Evolutionary conservation across 164 flowering plant genomes (phyloP).

Genomic region (Stephania japonica): DNA sequence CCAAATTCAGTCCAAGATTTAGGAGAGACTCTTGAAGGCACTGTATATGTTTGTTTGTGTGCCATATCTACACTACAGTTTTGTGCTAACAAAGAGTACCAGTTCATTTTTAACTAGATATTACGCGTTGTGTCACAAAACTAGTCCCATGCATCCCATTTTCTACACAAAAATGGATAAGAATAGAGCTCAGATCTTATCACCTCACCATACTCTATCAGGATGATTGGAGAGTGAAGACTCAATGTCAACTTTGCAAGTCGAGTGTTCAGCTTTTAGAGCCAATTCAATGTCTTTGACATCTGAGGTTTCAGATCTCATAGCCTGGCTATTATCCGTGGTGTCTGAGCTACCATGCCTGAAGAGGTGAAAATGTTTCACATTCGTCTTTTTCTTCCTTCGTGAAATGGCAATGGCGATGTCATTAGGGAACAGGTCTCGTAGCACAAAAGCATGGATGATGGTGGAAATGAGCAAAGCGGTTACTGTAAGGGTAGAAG

Average conservation of each 20-base stretch:
- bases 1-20: neutral
- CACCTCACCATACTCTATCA: neutral
- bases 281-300: constrained; percentile 34
- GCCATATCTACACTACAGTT: neutral
- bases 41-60: neutral
- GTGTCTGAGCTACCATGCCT: constrained; percentile 39
- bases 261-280: neutral
- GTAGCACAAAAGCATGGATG: constrained; percentile 61
- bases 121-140: neutral
- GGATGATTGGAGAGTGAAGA: neutral
- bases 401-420: constrained; percentile 73
- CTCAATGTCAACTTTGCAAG: neutral
- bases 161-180: too few relatives aligned
- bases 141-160: neutral
- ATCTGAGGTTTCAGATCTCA: constrained; percentile 27
- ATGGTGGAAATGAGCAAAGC: constrained; percentile 55
- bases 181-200: neutral
- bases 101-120: neutral
- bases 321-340: constrained; percentile 32
- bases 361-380: constrained; percentile 35
- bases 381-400: constrained; percentile 32
- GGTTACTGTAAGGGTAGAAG: constrained; percentile 49
- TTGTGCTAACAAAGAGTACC: neutral
- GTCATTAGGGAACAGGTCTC: constrained; percentile 86
- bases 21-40: neutral